Percentiles rank a stretch among this genome's conserved stretches.
phyloP scores from a whole-genome alignment of 2,329 filamentous ascomycete genomes.

The Aspergillus nomiae region DNA sequence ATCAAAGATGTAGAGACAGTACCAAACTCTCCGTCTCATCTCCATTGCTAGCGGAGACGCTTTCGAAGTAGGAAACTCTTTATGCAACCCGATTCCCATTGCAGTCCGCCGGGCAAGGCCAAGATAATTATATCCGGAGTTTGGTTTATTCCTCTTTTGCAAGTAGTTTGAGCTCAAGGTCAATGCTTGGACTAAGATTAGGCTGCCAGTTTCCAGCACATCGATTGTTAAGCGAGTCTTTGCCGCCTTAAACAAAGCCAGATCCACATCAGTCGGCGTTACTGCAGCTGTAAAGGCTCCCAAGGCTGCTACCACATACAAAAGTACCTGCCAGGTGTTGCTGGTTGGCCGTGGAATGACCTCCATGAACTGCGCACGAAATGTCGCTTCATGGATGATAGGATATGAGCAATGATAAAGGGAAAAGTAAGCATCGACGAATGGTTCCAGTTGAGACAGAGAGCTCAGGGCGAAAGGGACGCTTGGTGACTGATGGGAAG shows the following conservation, averaged over 20 bases:
- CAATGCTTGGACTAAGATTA: conserved; percentile 45
- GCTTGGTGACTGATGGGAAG: neutral
- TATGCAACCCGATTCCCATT: conserved; percentile 45
- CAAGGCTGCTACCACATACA: conserved; percentile 38
- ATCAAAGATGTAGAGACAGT: conserved; percentile 39
- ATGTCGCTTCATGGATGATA: conserved; percentile 43
- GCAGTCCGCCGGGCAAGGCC: conserved; percentile 45
- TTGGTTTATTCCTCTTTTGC: conserved; percentile 47
- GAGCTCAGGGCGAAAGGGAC: neutral
- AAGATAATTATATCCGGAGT: conserved; percentile 45
- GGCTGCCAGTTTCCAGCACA: conserved; percentile 44
- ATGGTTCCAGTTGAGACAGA: neutral
- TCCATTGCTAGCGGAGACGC: conserved; percentile 31
- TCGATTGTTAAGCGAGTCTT: conserved; percentile 38
- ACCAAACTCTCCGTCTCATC: conserved; percentile 32
- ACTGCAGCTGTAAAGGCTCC: conserved; percentile 34
- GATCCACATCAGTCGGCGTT: conserved; percentile 30
- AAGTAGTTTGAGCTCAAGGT: conserved; percentile 44
- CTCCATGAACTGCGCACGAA: conserved; percentile 41
- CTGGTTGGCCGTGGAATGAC: conserved; percentile 34
- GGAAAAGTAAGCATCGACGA: conserved; percentile 39
- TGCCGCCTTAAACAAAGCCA: conserved; percentile 41
- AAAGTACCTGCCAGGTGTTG: conserved; percentile 38
- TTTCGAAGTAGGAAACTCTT: conserved; percentile 41
- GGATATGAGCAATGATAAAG: conserved; percentile 43